Evolutionary conservation across 176 grass and related monocot genomes (phyloP), one percentile per base, ranked within the genome.

Genomic region (Oryza nivara): DNA sequence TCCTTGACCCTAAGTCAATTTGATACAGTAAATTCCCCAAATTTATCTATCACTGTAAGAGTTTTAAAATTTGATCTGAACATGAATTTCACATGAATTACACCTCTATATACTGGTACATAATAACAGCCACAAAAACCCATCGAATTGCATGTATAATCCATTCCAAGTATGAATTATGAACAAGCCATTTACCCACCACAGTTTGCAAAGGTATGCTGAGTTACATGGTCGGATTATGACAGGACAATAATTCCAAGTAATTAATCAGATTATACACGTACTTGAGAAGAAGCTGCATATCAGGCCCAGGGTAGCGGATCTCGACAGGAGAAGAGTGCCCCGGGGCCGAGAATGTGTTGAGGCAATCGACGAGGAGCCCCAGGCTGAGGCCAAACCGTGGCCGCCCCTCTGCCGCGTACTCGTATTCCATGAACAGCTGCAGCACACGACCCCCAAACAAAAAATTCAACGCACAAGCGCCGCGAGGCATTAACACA

Each of bases 221-320:
- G 3, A 11, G 34, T 44, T 61, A 8, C 34, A 13, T 19, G 9
- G 43, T 60, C 35, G 41, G 1, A 4, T 44, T 61, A 79, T 28
- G 47, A 66, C 5, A 17, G 23, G 13, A 58, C 8, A 26, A 22
- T 11, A 82, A 12, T 34, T 61, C 7, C 5, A 5, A 32, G 30
- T 32, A 32, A 73, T 1, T 5, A 82, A 48, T 0, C 15, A 75
- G 20, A 61, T 68, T 77, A 60, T 16, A 65, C 69, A 26, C 86
- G 47, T 82, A 92, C 93, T 94, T 99, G 60, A 99, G 80, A 13
- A 96, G 88, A 67, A 99, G 89, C 90, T 99, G 91, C 96, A 95
- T 98, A 46, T 94, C 96, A 1, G 93, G 91, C 6, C 93, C 91
- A 22, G 96, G 96, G 81, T 96, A 98, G 16, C 78, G 89, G 36